These are phyloP conservation scores for Colletotrichum euphorbiae DNA, from an alignment of 2,329 filamentous ascomycete genomes.

Conservation along the genomic window DNA sequence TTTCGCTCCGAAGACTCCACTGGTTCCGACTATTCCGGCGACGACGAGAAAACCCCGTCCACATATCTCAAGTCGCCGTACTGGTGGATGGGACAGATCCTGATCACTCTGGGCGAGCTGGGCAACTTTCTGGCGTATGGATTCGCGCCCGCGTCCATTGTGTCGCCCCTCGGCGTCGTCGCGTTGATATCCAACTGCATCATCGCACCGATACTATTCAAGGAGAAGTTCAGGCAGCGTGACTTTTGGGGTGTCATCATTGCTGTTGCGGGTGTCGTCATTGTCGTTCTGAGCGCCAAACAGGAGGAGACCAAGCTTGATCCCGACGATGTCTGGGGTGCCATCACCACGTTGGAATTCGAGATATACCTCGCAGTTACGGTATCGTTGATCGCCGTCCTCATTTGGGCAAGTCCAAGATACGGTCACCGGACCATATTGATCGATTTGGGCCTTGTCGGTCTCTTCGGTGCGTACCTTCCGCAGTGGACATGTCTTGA, in stretches of 20 bases:
- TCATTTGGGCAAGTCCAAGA: constrained; percentile 85
- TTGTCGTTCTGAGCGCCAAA: constrained; percentile 91
- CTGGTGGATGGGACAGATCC: constrained; percentile 94
- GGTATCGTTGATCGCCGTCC: constrained; percentile 74
- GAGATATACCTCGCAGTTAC: constrained; percentile 90
- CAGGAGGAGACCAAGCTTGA: constrained; percentile 91
- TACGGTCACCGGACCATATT: constrained; percentile 90
- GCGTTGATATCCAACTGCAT: constrained; percentile 96
- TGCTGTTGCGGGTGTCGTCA: constrained; percentile 87
- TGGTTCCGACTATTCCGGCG: constrained; percentile 51
- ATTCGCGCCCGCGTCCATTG: constrained; percentile 96
- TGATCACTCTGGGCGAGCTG: constrained; percentile 93
- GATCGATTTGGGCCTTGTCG: constrained; percentile 93
- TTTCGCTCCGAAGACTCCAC: constrained; percentile 58
- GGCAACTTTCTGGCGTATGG: constrained; percentile 98
- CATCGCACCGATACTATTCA: constrained; percentile 93
- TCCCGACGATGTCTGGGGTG: constrained; percentile 88
- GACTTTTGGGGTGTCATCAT: constrained; percentile 92
- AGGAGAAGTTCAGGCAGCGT: constrained; percentile 85
- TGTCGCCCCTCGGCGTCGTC: constrained; percentile 96
- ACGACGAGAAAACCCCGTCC: constrained; percentile 59
- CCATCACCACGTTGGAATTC: constrained; percentile 90
- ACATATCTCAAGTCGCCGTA: constrained; percentile 91
- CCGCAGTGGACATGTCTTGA: not conserved
- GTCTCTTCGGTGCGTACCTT: constrained; percentile 79